Evolutionary conservation across 23 red algal genomes (phyloP), one percentile per base, ranked within the genome.

Genomic region (Gracilaria gracilis): DNA sequence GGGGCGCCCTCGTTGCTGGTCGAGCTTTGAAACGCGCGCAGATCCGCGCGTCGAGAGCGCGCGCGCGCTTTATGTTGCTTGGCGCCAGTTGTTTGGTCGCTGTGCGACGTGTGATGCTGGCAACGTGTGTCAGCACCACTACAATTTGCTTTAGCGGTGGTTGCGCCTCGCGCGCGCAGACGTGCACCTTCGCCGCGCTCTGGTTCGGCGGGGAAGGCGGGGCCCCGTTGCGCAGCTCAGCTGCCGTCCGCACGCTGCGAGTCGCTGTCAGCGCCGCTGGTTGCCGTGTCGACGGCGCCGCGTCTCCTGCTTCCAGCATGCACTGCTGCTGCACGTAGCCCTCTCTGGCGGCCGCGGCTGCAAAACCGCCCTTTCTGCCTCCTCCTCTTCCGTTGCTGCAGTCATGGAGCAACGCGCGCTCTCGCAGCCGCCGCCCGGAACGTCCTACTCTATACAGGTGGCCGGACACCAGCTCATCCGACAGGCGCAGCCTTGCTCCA

Each of bases 381-480:
- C 20, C 62, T 9, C 51, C 17, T 9, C 16, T 19, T 6, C 51
- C 19, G 51, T 19, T 27, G 66, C 34, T 42, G 66, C 21, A 7
- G 72, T 34, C 40, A 47, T 47, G 42, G 19, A 48, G 69, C 75
- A 38, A 9, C 46, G 49, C 29, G 12, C 54, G 53, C 39, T 2
- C 42, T 23, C 72, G 4, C 40, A 77, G 39, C 72, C 16, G 14
- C 8, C 67, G 31, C 78, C 51, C n/a, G 33, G 80, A 87, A 48
- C 1, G 23, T 14, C 9, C 7, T 98, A 92, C 85, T 80, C 92
- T 32, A 91, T 94, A 42, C 96, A 98, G 67, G 96, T 98, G 12
- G 96, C 91, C 0, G 96, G 96, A 32, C 96, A 98, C 81, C 85
- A 88, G 19, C 78, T 67, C 66, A 64, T 98, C 38, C 31, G 87